These are phyloP conservation scores for Geotrichum restrictum DNA, from an alignment of 1,139 yeast genomes.

Conservation along the genomic window DNA sequence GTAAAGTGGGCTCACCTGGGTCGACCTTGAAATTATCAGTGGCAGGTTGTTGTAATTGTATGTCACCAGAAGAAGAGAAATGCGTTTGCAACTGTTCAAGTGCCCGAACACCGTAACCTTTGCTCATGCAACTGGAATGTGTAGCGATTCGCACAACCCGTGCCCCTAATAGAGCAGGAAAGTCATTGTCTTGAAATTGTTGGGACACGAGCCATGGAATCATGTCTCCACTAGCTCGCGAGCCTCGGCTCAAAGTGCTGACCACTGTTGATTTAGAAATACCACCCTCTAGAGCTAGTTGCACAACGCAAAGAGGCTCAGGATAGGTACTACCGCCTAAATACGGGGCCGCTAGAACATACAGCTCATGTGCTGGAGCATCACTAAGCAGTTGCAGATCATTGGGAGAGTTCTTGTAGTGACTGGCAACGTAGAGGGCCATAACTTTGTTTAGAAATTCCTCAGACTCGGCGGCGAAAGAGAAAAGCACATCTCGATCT, in stretches of 20 bases:
- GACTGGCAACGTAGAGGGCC: conserved; percentile 95
- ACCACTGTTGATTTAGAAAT: conserved; percentile 90
- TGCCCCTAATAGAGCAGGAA: conserved; percentile 93
- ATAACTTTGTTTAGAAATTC: conserved; percentile 91
- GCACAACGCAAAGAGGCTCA: conserved; percentile 92
- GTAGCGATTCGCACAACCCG: conserved; percentile 95
- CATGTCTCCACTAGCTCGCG: conserved; percentile 95
- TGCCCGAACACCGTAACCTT: conserved; percentile 96
- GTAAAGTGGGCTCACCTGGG: conserved; percentile 74
- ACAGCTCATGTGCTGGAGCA: conserved; percentile 97
- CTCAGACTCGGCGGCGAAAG: conserved; percentile 95
- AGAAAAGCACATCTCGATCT: conserved; percentile 89
- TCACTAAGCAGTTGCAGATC: conserved; percentile 95
- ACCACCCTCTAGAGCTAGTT: conserved; percentile 92
- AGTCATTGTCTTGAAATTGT: conserved; percentile 96
- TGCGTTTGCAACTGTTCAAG: conserved; percentile 78
- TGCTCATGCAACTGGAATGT: conserved; percentile 87
- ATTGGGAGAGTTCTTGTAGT: conserved; percentile 94
- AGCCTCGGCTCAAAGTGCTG: conserved; percentile 81
- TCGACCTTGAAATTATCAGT: conserved; percentile 69
- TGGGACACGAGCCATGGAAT: conserved; percentile 97
- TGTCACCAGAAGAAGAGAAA: conserved; percentile 57
- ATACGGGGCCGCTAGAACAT: conserved; percentile 91
- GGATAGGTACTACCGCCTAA: conserved; percentile 66
- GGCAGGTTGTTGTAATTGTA: conserved; percentile 25